Percentiles rank a stretch among this genome's conserved stretches.
Conservation (phyloP, 495 filamentous ascomycete genomes). For the Penicillium argentinense region DNA sequence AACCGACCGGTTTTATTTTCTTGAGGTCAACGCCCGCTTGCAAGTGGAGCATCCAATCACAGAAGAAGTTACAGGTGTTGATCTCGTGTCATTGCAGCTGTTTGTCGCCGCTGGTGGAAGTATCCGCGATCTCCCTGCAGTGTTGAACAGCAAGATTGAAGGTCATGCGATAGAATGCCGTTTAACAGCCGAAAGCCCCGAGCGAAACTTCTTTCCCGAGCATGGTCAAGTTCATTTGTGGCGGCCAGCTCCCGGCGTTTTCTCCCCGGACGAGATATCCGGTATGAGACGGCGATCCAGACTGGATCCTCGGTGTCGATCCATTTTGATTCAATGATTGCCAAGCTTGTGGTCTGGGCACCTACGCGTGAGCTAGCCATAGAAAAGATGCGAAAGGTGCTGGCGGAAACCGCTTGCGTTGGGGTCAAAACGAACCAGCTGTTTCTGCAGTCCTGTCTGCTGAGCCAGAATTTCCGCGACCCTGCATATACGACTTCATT, state of each 20-base stretch:
- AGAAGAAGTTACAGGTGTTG: constrained; percentile 83
- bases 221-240: constrained; percentile 72
- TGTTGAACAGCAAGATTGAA: too few species aligned
- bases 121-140: constrained; percentile 67
- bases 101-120: constrained; percentile 74
- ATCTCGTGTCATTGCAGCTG: constrained; percentile 86
- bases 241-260: constrained; percentile 44
- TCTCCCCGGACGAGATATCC: constrained; percentile 59
- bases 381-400: constrained; percentile 66
- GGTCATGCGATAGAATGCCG: constrained; percentile 89
- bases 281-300: constrained; percentile 82
- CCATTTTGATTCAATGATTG: constrained; percentile 92
- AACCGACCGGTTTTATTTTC: constrained; percentile 82
- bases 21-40: constrained; percentile 92
- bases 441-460: constrained; percentile 75
- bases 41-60: constrained; percentile 94
- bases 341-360: constrained; percentile 84
- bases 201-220: constrained; percentile 77
- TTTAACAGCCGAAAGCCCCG: constrained; percentile 86
- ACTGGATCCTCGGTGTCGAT: constrained; percentile 79
- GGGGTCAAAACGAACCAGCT: constrained; percentile 86
- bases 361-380: constrained; percentile 71
- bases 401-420: constrained; percentile 79
- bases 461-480: constrained; percentile 67
- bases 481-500: constrained; percentile 87